Percentiles rank a stretch among this genome's conserved stretches.
phyloP scores from a whole-genome alignment of 345 rosid genomes.

The Salix exigua region DNA sequence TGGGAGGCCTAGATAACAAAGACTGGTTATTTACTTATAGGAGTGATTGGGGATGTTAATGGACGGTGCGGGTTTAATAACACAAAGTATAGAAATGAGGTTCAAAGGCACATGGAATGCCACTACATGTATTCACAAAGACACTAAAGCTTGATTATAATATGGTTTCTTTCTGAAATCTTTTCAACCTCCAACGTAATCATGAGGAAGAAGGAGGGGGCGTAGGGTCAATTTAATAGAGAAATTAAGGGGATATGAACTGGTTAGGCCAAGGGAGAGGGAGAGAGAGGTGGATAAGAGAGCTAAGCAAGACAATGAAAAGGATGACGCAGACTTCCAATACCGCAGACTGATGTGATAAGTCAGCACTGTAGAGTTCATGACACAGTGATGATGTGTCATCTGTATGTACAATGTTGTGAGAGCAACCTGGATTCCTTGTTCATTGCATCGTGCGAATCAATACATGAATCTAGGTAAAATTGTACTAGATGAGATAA shows the following conservation, averaged over 20 bases:
- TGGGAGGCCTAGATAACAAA: neutral
- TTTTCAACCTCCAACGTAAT: constrained; percentile 18
- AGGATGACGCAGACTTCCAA: neutral
- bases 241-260: neutral
- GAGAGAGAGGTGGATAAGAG: neutral
- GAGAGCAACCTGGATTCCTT: neutral
- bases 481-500: too few species aligned
- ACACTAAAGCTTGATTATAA: neutral
- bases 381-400: neutral
- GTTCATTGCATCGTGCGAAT: too few species aligned
- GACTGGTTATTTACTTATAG: neutral
- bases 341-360: constrained; percentile 15
- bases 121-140: constrained; percentile 14
- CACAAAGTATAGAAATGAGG: constrained; percentile 39
- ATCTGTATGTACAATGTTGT: neutral
- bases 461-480: too few species aligned
- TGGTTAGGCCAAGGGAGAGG: neutral
- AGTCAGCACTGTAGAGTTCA: neutral
- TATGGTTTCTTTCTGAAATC: constrained; percentile 5
- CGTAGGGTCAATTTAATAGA: constrained; percentile 34
- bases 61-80: constrained; percentile 39
- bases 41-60: neutral
- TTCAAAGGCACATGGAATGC: constrained; percentile 57
- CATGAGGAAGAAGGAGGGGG: constrained; percentile 5
- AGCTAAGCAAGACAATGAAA: neutral